Evolutionary conservation across 139 green algal species (phyloP).

Genomic region (Coccomyxa sp.): DNA sequence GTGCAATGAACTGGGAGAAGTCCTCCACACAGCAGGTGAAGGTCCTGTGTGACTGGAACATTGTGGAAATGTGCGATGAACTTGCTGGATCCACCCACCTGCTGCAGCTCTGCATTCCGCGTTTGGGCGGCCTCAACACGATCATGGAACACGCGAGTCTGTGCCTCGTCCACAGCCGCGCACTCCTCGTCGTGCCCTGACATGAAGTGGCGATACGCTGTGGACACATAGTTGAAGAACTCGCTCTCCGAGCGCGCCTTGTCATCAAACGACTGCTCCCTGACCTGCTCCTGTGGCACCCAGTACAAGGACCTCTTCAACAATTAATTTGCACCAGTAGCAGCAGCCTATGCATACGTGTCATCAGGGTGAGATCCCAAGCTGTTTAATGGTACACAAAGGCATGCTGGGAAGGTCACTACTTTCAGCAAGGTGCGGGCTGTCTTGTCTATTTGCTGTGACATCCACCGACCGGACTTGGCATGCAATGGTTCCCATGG

Average conservation of each 20-base stretch:
- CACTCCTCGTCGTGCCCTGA: conserved; percentile 61
- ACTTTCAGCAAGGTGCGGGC: neutral
- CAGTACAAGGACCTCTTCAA: neutral
- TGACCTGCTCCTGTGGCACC: neutral
- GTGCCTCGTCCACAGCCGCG: conserved; percentile 55
- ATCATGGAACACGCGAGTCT: conserved; percentile 47
- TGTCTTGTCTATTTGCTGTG: neutral
- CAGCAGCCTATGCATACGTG: neutral
- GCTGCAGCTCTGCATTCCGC: neutral
- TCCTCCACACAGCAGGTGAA: too few species aligned
- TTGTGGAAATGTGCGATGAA: too few species aligned
- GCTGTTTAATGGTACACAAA: neutral
- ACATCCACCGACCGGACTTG: too few species aligned
- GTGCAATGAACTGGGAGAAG: too few species aligned
- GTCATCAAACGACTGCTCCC: conserved; percentile 32
- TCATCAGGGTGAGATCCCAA: neutral
- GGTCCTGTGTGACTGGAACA: too few species aligned
- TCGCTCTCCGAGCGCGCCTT: conserved; percentile 30
- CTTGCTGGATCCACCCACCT: neutral
- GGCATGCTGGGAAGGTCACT: neutral
- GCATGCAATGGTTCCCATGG: too few species aligned
- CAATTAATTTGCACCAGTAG: neutral
- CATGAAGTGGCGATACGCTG: conserved; percentile 73
- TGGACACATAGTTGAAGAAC: conserved; percentile 70
- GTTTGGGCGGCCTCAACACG: conserved; percentile 12